Base-by-base conservation (phyloP, 331 rosid species). In the Malus hybrid region DNA sequence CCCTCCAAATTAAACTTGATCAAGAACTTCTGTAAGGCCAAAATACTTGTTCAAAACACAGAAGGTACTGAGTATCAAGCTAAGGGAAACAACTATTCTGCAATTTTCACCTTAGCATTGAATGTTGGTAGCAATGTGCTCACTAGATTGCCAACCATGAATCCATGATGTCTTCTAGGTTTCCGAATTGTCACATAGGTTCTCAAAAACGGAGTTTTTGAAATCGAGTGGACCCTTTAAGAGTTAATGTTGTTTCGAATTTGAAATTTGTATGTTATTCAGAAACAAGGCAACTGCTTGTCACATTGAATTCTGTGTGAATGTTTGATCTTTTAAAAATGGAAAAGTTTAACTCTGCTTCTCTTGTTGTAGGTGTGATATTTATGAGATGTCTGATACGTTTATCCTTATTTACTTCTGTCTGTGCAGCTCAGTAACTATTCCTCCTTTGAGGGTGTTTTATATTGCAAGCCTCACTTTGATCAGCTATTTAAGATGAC, bases 381-480 rank as follows among this genome's bases (percentile, higher is more conserved):
- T 19, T 44, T 28, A 55, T 29, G 60, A 55, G 13, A 70, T 78
- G n/a, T 42, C 27, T 48, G 32, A 29, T 76, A 61, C 16, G 10
- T 16, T 71, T 74, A 66, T 65, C 44, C 34, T 28, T 62, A 27
- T 71, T 55, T 52, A 11, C 70, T 74, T 67, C 42, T 76, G 67
- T 71, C 68, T 36, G 7, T 89, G 83, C 93, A 93, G 98, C 85
- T 93, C 78, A 83, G 96, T 78, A 91, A 91, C 61, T 93, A 87
- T 81, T 80, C 88, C 71, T 93, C 97, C 33, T 91, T 90, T 70
- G 96, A 93, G 86, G 94, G 98, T 66, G 93, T 91, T 62, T 73
- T 91, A 36, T 93, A 93, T 72, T 93, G 97, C 73, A 93, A 93
- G 84, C 98, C 98, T 82, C 97, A 93, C 88, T 93, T 88, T 79